Evolutionary conservation across 306 rosid species (phyloP).

Genomic region (Vigna angularis): DNA sequence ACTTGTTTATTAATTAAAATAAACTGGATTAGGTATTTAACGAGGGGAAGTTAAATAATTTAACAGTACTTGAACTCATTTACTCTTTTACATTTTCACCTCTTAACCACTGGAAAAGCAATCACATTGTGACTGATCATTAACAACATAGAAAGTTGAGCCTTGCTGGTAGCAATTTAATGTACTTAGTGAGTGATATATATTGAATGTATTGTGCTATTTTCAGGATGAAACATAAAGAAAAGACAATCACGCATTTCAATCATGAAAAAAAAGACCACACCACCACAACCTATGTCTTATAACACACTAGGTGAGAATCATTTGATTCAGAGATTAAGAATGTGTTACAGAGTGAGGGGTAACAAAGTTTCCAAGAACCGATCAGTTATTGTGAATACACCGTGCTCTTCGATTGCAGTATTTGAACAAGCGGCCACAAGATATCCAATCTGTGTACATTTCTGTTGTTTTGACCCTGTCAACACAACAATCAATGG

Average conservation of each 20-base stretch:
- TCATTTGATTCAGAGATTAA: constrained; percentile 44
- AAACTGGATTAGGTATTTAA: no score
- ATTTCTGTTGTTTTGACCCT: constrained; percentile 85
- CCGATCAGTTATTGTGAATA: constrained; percentile 44
- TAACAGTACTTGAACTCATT: no score
- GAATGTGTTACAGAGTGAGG: constrained; percentile 46
- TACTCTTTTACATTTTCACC: no score
- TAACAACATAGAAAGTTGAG: no score
- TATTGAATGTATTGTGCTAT: constrained; percentile 22
- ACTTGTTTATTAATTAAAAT: no score
- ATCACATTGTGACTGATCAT: no score
- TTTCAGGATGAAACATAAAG: constrained; percentile 38
- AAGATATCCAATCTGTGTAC: constrained; percentile 90
- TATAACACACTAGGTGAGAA: constrained; percentile 35
- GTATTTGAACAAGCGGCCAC: constrained; percentile 92
- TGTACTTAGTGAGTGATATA: not conserved
- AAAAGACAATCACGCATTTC: constrained; percentile 40
- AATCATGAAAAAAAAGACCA: constrained; percentile 7
- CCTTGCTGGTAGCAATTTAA: not conserved
- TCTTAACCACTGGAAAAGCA: no score
- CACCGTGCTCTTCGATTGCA: constrained; percentile 72
- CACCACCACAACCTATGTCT: constrained; percentile 33
- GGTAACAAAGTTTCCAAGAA: constrained; percentile 34
- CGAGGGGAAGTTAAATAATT: no score
- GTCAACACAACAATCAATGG: constrained; percentile 31